Base-by-base conservation (phyloP, 495 filamentous ascomycete species). In the Mytilinidion resinicola region DNA sequence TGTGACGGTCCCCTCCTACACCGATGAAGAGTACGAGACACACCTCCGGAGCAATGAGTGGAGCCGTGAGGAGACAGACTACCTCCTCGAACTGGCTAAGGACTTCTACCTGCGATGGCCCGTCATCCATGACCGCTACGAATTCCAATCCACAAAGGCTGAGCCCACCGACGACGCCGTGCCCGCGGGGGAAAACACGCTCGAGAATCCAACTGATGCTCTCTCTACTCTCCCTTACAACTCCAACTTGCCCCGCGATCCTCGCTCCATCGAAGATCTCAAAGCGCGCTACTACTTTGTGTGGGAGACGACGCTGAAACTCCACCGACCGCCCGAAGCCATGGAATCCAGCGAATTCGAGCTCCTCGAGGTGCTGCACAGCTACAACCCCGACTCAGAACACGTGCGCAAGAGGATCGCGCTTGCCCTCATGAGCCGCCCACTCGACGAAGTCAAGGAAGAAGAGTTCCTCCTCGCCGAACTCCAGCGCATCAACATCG, bases 41-140 rank as follows among this genome's bases (percentile, higher is more conserved):
- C 81, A 88, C 63, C 69, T 98, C 42, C 80, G 81, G 62, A 85
- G 76, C 64, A 74, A 80, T 33, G 82, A 91, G 55, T 98, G 93
- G 93, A 83, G 87, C 17, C 87, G 86, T 59, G 87, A 91, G 51
- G 93, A 98, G 71, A 97, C 93, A 5, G 90, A 96, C 66, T 96
- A 96, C 66, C 73, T 98, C 57, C 76, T 96, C 67, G 73, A 82
- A 25, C 65, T 92, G 25, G 87, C 78, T 10, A 76, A 78, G 46
- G 85, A 92, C 11, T 95, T 83, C 64, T 89, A 93, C 62, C 75
- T 95, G 44, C 84, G 91, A 55, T 98, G 93, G 86, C 75, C 91
- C 14, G 73, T 98, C n/a, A 90, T 98, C 46, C 87, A 83, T 71
- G 93, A 98, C 68, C 87, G 91, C 11, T 98, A 96, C 71, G 89